Evolutionary conservation across 83 land plant species (phyloP), one percentile per base, ranked within the genome.

Genomic region (Picea engelmannii): DNA sequence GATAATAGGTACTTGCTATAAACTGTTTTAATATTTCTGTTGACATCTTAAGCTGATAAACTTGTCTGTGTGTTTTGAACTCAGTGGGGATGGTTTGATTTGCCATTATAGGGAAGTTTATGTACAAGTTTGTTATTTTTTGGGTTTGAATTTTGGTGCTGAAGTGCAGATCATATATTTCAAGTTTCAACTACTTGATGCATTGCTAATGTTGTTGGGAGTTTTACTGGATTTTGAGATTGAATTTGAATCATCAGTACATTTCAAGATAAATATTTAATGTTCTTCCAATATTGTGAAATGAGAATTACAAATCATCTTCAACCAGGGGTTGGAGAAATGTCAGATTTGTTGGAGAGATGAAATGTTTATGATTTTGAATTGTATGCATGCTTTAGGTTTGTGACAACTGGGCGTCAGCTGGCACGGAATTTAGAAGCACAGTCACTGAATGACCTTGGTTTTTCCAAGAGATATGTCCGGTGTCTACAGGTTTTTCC

Each of bases 391-490:
- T 70, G 79, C 18, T 20, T 12, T 80, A 96, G 99, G 96, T 94
- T 96, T 83, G 89, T 93, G 49, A 80, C 96, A 68, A 91, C 90
- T 59, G 94, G 95, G 0, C 95, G 93, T 21, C 97, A 95, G 84
- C 86, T 96, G 83, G 96, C 92, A 59, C 93, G 83, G 73, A 95
- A 89, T 80, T 79, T 96, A 86, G 98, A 96, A 84, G 73, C 87
- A 58, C 99, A 95, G 79, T 90, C 93, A 55, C 86, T 96, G 35
- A 95, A 96, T 83, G 98, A 95, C 44, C 82, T 95, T 79, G 99
- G 99, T 13, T 95, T 96, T 81, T 92, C 98, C n/a, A 96, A 96
- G 87, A 91, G 99, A 92, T 96, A 90, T 82, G 96, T 95, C 17
- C 88, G 99, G 49, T 96, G 99, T 84, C 86, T 96, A 80, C 98